Evolutionary conservation across 208 protist species (phyloP).

Genomic region (Crithidia acanthocephali): DNA sequence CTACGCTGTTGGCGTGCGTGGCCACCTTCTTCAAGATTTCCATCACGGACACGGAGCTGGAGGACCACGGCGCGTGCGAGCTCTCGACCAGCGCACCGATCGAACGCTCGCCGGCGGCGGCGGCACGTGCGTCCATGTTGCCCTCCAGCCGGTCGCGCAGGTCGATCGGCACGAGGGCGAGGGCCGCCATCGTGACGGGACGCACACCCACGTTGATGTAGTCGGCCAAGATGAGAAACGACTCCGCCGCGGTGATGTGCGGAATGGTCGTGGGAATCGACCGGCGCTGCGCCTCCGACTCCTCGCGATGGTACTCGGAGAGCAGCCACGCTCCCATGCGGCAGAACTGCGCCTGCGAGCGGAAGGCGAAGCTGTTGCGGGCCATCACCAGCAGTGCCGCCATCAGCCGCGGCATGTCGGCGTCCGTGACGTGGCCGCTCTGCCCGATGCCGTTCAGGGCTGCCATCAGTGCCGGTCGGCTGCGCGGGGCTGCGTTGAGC

Average conservation of each 20-base stretch:
- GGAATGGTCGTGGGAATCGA: conserved; percentile 40
- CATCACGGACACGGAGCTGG: conserved; percentile 56
- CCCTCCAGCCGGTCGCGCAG: conserved; percentile 75
- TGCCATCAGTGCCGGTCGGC: conserved; percentile 41
- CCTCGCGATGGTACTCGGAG: conserved; percentile 61
- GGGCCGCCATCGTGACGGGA: conserved; percentile 45
- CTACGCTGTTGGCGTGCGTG: conserved; percentile 76
- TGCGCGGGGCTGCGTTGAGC: conserved; percentile 35
- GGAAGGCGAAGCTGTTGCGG: conserved; percentile 66
- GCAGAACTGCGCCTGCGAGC: conserved; percentile 55
- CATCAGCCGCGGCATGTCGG: conserved; percentile 53
- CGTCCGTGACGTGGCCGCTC: conserved; percentile 41
- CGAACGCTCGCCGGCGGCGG: conserved; percentile 4
- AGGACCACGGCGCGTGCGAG: conserved; percentile 15
- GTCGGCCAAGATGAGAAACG: conserved; percentile 37
- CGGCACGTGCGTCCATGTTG: conserved; percentile 42
- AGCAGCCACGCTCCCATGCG: conserved; percentile 41
- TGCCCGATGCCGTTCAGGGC: conserved; percentile 40
- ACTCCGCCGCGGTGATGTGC: conserved; percentile 18
- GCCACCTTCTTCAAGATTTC: conserved; percentile 75
- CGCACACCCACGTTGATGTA: conserved; percentile 57
- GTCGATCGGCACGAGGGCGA: conserved; percentile 69
- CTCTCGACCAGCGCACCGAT: conserved; percentile 12
- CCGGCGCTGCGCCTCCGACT: conserved; percentile 50
- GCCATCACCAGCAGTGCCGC: conserved; percentile 59